phyloP scores from a whole-genome alignment of 768 basidiomycete species.

The Mycena floridula region DNA sequence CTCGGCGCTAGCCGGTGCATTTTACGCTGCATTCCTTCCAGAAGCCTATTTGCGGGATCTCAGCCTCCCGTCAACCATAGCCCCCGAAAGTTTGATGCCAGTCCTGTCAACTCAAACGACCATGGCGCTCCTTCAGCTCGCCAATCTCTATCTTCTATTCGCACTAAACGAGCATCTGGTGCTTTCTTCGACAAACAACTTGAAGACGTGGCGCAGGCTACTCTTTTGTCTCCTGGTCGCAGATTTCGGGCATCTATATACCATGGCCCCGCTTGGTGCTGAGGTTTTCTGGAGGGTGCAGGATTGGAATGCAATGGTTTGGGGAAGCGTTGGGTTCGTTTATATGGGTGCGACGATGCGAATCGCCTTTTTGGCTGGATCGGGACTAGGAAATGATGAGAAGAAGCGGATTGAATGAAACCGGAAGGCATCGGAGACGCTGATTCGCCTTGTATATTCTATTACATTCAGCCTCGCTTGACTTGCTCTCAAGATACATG shows the following conservation, averaged over 20 bases:
- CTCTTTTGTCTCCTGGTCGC: slow-evolving; percentile 39
- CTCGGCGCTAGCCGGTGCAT: slow-evolving; percentile 41
- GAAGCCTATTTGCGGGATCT: slow-evolving; percentile 33
- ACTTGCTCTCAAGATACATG: too few relatives aligned
- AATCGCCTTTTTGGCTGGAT: slow-evolving; percentile 31
- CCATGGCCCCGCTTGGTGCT: slow-evolving; percentile 35
- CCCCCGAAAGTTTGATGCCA: neutral
- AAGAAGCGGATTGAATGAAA: too few relatives aligned
- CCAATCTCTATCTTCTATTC: slow-evolving; percentile 47
- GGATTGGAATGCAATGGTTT: slow-evolving; percentile 48
- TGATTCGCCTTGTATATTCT: too few relatives aligned
- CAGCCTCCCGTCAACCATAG: slow-evolving; percentile 7
- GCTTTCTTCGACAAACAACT: slow-evolving; percentile 34
- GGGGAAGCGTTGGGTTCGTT: slow-evolving; percentile 50
- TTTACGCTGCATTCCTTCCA: slow-evolving; percentile 37
- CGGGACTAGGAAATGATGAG: slow-evolving; percentile 19
- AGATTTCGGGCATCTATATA: slow-evolving; percentile 42
- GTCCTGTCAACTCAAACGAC: slow-evolving; percentile 22
- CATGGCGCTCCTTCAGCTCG: slow-evolving; percentile 40
- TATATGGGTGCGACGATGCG: slow-evolving; percentile 40
- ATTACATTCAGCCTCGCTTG: too few relatives aligned
- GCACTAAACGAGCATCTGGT: slow-evolving; percentile 46
- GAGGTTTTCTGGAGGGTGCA: slow-evolving; percentile 37
- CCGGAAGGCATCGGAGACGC: too few relatives aligned
- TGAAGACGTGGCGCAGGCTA: slow-evolving; percentile 35